These are phyloP conservation scores for Sugiyamaella qingdaonensis DNA, from an alignment of 805 yeast genomes.

Conservation along the genomic window DNA sequence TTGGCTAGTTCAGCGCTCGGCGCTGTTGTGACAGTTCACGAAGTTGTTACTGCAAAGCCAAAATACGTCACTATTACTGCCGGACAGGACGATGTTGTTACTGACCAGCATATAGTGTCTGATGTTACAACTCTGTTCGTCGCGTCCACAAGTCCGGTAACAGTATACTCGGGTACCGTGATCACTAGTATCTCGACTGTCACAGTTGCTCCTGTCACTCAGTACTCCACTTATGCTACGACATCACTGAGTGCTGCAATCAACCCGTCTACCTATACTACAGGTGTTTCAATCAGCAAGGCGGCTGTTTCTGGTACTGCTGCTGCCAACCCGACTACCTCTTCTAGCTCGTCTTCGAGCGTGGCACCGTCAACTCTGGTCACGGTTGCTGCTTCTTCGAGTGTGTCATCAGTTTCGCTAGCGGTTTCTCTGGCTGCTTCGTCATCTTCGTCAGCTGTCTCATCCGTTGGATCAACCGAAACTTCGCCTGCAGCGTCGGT, in stretches of 20 bases:
- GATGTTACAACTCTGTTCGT: constrained; percentile 27
- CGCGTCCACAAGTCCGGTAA: constrained; percentile 31
- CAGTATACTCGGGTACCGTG: constrained; percentile 31
- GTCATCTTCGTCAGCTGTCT: neutral
- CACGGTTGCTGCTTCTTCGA: constrained; percentile 17
- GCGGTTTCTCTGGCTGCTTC: constrained; percentile 9
- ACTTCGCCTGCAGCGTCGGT: constrained; percentile 13
- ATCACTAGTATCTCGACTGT: constrained; percentile 31
- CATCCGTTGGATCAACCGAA: neutral
- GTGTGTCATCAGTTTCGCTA: constrained; percentile 7
- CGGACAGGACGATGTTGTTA: constrained; percentile 15
- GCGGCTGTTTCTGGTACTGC: constrained; percentile 13
- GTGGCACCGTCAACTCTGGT: constrained; percentile 29
- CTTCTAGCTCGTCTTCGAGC: constrained; percentile 9
- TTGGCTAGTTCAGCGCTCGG: neutral
- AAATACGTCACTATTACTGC: constrained; percentile 18
- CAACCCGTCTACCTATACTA: constrained; percentile 31
- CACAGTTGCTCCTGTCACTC: constrained; percentile 33
- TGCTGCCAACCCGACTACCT: constrained; percentile 1
- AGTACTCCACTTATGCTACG: constrained; percentile 30
- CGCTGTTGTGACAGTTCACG: constrained; percentile 9
- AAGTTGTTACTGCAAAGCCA: constrained; percentile 19
- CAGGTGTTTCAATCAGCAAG: constrained; percentile 16
- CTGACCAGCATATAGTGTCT: constrained; percentile 23
- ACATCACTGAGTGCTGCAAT: constrained; percentile 29